Base-by-base conservation (phyloP, 176 grass and related monocot species). In the Thinopyrum elongatum region DNA sequence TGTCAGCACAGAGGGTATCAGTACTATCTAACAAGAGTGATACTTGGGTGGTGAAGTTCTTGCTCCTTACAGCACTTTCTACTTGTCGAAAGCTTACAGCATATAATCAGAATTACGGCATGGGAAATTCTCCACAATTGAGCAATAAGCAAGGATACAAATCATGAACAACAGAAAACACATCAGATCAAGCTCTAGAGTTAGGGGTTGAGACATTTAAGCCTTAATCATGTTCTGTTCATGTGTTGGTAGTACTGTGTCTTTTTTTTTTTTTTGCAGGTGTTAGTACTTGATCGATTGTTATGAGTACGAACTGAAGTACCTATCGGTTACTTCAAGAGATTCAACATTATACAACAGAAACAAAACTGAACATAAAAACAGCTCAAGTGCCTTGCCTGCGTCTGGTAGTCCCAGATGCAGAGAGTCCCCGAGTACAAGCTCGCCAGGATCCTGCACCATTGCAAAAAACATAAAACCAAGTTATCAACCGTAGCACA, bases 371-470 rank as follows among this genome's bases (percentile, higher is more conserved):
- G 16, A 49, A 41, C 10, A 36, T 15, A 9, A 33, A 79, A 17
- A 8, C 47, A 85, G 49, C 23, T 84, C 0, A 35, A 49, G 46
- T 49, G 46, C 12, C 83, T 85, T 94, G 84, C 96, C 92, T 98
- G 96, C 28, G 96, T 87, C 69, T 98, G 96, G 80, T 95, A 95
- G 80, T 96, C 95, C 97, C 97, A 99, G 78, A 99, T 99, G 92
- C 97, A 95, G 51, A 99, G 92, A 57, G 82, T 99, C 80, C 97
- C 97, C 4, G 92, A 94, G 89, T 99, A 99, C 65, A 99, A 92
- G 60, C 97, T 99, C 28, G 88, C 89, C 17, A 99, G 82, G 80
- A 99, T 99, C 94, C 97, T 99, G 46, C 82, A 87, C 67, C n/a
- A 90, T 69, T 53, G 76, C 75, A 88, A 78, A 74, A 76, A 73